Evolutionary conservation across 768 basidiomycete genomes (phyloP).

Genomic region (Auricularia sp.): DNA sequence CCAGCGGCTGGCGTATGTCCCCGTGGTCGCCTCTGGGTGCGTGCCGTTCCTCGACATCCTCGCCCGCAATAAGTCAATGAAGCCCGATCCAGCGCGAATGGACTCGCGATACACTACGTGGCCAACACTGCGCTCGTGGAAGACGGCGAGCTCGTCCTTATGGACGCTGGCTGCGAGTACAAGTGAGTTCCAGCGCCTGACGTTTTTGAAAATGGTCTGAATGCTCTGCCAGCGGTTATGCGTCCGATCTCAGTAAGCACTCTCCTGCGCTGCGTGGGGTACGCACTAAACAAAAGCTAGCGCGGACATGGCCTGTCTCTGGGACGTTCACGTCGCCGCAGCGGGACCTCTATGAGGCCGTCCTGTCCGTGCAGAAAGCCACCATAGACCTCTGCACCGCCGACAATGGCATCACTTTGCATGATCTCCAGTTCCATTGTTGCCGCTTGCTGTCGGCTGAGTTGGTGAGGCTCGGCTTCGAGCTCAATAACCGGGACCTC

Average conservation of each 20-base stretch:
- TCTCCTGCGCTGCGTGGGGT: not conserved
- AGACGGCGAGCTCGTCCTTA: slow-evolving; percentile 65
- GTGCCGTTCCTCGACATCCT: slow-evolving; percentile 1
- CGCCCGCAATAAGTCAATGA: not conserved
- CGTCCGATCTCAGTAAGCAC: slow-evolving; percentile 80
- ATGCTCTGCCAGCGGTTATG: slow-evolving; percentile 58
- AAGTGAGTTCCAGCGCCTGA: slow-evolving; percentile 40
- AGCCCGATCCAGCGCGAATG: slow-evolving; percentile 51
- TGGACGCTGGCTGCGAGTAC: slow-evolving; percentile 91
- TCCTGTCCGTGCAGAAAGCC: slow-evolving; percentile 62
- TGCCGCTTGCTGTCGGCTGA: slow-evolving; percentile 59
- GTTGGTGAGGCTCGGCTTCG: slow-evolving; percentile 69
- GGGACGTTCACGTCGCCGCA: slow-evolving; percentile 76
- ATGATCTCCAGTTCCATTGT: slow-evolving; percentile 69
- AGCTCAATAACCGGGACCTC: slow-evolving; percentile 41
- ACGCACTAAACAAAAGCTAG: slow-evolving; percentile 25
- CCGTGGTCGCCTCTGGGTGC: slow-evolving; percentile 92
- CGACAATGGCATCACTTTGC: slow-evolving; percentile 44
- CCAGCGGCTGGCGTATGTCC: slow-evolving; percentile 90
- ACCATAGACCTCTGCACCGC: slow-evolving; percentile 55
- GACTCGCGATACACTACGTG: slow-evolving; percentile 90
- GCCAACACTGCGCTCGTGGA: slow-evolving; percentile 73
- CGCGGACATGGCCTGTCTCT: slow-evolving; percentile 80
- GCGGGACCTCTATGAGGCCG: slow-evolving; percentile 72
- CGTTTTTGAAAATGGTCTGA: slow-evolving; percentile 6